These are phyloP conservation scores for Metarhizium humberi DNA, from an alignment of 2,329 filamentous ascomycete species.

Conservation along the genomic window DNA sequence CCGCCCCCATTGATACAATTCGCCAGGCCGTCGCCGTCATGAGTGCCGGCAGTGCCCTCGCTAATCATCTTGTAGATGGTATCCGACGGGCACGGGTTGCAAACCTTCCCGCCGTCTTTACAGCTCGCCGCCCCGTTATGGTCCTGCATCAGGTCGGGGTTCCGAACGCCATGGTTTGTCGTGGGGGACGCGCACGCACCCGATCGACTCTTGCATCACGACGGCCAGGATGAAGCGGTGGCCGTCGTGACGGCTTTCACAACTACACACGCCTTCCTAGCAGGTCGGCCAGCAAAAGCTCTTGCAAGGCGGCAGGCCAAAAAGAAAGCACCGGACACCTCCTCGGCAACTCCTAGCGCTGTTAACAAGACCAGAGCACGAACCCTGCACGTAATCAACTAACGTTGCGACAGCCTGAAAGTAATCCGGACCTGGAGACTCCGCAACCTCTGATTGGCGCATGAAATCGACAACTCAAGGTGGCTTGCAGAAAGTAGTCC, in stretches of 20 bases:
- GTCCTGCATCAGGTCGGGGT: constrained; percentile 32
- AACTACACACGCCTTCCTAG: no score
- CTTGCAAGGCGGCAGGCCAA: no score
- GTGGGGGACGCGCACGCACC: constrained; percentile 31
- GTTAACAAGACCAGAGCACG: no score
- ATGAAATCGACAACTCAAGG: no score
- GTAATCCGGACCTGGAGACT: no score
- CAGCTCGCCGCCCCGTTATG: constrained; percentile 27
- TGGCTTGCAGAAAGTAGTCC: no score
- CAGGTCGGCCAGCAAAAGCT: no score
- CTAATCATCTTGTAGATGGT: constrained; percentile 21
- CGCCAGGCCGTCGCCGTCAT: constrained; percentile 30
- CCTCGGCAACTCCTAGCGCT: no score
- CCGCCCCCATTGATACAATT: constrained; percentile 23
- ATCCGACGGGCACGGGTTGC: constrained; percentile 17
- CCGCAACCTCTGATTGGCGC: no score
- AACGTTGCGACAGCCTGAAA: no score
- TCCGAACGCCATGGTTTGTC: constrained; percentile 29
- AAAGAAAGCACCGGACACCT: no score
- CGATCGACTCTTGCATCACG: constrained; percentile 33
- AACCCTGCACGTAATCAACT: no score
- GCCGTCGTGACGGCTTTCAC: constrained; percentile 12
- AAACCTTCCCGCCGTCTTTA: constrained; percentile 25
- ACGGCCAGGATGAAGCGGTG: constrained; percentile 31
- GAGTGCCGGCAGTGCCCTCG: constrained; percentile 33